A percentile compares a stretch with the other conserved stretches of the same genome.
Evolutionary conservation across 441 rosid genomes (phyloP).

Genomic region (Syzygium malaccense): DNA sequence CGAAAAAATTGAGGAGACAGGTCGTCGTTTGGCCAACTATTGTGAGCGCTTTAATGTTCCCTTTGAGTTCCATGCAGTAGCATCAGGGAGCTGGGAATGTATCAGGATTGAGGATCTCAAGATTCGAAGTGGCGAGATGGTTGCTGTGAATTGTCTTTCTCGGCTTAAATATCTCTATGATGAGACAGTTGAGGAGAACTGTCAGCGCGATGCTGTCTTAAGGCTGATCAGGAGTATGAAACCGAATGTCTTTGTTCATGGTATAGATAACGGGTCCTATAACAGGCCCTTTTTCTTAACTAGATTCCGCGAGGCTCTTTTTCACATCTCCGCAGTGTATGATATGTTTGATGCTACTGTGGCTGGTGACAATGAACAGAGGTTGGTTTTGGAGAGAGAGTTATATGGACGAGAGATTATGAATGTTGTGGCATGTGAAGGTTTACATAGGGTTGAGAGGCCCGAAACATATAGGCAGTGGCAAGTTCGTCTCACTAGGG

Average conservation of each 20-base stretch:
- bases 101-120: neutral
- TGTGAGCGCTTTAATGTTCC: neutral
- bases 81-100: slow-evolving; percentile 11
- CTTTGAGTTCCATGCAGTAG: slow-evolving; percentile 59
- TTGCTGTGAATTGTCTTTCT: neutral
- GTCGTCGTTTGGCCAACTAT: neutral
- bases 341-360: neutral
- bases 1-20: slow-evolving; percentile 17
- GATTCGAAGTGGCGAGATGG: neutral
- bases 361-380: neutral
- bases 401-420: neutral
- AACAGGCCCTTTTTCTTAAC: neutral
- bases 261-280: neutral
- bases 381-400: neutral
- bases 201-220: neutral
- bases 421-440: neutral
- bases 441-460: neutral
- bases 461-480: neutral
- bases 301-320: neutral
- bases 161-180: neutral
- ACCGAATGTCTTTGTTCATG: neutral
- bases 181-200: neutral
- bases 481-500: neutral
- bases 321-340: neutral
- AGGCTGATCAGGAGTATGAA: neutral